Evolutionary conservation across 345 rosid species (phyloP).

Genomic region (Brassica juncea): DNA sequence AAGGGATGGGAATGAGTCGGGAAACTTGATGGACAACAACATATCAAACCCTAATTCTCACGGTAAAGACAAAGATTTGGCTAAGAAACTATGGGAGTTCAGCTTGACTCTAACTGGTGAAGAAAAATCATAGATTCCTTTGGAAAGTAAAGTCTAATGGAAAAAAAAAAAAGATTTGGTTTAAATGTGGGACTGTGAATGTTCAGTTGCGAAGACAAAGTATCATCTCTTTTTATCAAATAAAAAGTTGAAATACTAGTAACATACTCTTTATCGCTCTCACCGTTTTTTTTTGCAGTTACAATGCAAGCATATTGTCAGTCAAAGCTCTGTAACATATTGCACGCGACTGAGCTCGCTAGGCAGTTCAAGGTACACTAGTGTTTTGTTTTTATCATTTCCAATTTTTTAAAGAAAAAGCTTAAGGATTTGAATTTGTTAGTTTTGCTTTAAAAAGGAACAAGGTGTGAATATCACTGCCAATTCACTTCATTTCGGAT

Average conservation of each 20-base stretch:
- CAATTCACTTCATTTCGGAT: conserved; percentile 80
- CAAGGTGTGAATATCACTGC: conserved; percentile 59
- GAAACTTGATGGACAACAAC: conserved; percentile 61
- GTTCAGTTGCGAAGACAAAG: background rate
- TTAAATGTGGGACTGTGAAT: background rate
- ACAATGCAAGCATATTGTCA: conserved; percentile 65
- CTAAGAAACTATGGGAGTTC: conserved; percentile 69
- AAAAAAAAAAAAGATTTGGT: background rate
- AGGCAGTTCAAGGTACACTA: conserved; percentile 62
- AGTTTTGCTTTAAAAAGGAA: conserved; percentile 45
- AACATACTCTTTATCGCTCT: background rate
- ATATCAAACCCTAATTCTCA: conserved; percentile 44
- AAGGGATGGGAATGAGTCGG: conserved; percentile 56
- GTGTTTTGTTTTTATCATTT: background rate
- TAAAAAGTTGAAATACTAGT: background rate
- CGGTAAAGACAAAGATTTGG: conserved; percentile 52
- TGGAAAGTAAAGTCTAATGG: background rate
- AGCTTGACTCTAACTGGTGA: conserved; percentile 50
- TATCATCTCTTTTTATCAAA: background rate
- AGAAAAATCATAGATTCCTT: conserved; percentile 22
- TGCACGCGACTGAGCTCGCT: conserved; percentile 88
- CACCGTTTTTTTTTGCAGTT: conserved; percentile 40
- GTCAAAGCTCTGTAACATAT: conserved; percentile 74
- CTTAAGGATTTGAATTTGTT: conserved; percentile 20
- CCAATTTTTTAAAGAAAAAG: background rate